phyloP scores from a whole-genome alignment of 495 filamentous ascomycete genomes.

The Penicillium bialowiezense region DNA sequence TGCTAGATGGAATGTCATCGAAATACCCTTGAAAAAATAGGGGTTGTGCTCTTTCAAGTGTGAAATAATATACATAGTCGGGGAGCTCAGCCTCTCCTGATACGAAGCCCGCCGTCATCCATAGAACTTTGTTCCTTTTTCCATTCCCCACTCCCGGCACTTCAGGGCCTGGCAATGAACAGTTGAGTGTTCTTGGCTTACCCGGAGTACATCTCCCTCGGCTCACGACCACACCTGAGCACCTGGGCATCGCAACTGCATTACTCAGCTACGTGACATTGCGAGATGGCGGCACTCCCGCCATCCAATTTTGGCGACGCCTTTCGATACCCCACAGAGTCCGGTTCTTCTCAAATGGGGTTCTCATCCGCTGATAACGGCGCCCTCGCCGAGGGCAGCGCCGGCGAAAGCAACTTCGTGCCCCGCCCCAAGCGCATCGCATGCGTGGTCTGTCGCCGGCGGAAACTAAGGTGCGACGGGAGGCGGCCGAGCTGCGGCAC shows the following conservation, averaged over 20 bases:
- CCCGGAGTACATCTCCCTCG: too few species aligned
- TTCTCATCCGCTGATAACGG: conserved; percentile 29
- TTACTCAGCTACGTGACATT: conserved; percentile 9
- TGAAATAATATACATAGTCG: background rate
- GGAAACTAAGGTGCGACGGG: conserved; percentile 81
- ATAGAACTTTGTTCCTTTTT: conserved; percentile 11
- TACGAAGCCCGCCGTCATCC: conserved; percentile 16
- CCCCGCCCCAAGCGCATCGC: conserved; percentile 91
- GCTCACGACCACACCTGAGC: too few species aligned
- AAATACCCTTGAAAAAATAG: background rate
- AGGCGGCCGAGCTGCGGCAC: conserved; percentile 84
- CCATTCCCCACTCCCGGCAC: conserved; percentile 6
- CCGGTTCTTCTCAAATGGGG: conserved; percentile 28
- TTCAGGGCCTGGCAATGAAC: conserved; percentile 9
- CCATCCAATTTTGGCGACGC: conserved; percentile 37
- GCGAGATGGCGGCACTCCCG: conserved; percentile 21
- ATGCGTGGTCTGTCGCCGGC: conserved; percentile 92
- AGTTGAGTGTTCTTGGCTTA: background rate
- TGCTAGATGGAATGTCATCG: conserved; percentile 6
- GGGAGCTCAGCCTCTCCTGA: conserved; percentile 4
- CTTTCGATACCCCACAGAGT: conserved; percentile 37
- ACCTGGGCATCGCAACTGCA: conserved; percentile 15
- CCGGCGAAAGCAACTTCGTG: conserved; percentile 57
- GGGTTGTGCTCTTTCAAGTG: background rate
- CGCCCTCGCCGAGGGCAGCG: conserved; percentile 29